A percentile compares a stretch with the other conserved stretches of the same genome.
Conservation (phyloP, 2,329 filamentous ascomycete genomes). For the Hypoxylon sp. region DNA sequence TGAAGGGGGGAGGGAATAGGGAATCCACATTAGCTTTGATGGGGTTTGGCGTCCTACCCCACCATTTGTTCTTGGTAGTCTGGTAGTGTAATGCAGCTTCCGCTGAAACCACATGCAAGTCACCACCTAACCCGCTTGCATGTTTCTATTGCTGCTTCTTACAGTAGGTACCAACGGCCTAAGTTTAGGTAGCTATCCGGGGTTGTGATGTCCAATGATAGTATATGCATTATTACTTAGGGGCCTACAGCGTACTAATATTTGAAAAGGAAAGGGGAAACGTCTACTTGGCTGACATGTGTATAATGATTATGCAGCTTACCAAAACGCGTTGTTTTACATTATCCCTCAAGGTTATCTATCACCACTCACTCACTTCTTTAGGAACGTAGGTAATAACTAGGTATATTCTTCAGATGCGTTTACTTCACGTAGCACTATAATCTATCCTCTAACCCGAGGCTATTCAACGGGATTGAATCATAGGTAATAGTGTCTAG, state of each 20-base stretch:
- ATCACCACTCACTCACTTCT: too few relatives aligned
- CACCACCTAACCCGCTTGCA: too few relatives aligned
- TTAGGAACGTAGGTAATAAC: too few relatives aligned
- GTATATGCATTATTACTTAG: constrained; percentile 7
- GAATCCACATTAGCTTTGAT: constrained; percentile 31
- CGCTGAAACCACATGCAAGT: constrained; percentile 32
- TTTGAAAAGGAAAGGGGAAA: too few relatives aligned
- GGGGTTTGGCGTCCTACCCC: constrained; percentile 30
- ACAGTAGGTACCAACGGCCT: too few relatives aligned
- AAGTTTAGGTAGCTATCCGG: constrained; percentile 2
- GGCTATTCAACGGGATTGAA: constrained; percentile 30
- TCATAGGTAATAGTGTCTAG: too few relatives aligned
- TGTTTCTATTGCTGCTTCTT: not conserved
- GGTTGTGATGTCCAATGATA: constrained; percentile 23
- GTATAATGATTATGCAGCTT: too few relatives aligned
- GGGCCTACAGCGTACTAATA: not conserved
- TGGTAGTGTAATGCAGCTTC: constrained; percentile 3
- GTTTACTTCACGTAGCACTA: too few relatives aligned
- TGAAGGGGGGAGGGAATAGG: constrained; percentile 8
- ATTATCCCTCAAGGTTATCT: constrained; percentile 5
- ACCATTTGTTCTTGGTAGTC: constrained; percentile 17
- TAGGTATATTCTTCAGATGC: constrained; percentile 9
- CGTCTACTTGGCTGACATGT: too few relatives aligned
- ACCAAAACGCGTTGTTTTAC: constrained; percentile 5
- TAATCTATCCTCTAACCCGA: constrained; percentile 29